Base-by-base conservation (phyloP, 2,329 filamentous ascomycete genomes). In the Sporothrix luriei region DNA sequence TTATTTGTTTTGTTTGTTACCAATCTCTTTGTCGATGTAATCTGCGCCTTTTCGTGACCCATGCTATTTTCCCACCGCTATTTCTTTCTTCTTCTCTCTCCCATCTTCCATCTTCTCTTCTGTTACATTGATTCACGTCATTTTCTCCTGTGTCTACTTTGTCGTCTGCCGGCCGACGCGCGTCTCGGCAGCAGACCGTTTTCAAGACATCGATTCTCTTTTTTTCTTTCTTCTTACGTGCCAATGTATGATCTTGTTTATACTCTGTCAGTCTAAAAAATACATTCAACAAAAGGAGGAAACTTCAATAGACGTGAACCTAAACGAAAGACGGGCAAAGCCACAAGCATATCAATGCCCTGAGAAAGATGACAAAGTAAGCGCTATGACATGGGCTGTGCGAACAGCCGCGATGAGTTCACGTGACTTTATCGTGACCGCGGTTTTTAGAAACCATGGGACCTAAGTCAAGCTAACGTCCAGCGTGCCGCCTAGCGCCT, bases 21-120 rank as follows among this genome's bases (percentile, higher is more conserved):
- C 38, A 14, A n/a, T 26, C 40, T 14, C 21, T 64, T 33, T 57
- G 26, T 52, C 7, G 6, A 19, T 65, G 51, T 51, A 51, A 65
- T 65, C 46, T 65, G 43, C 38, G 4, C 13, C 33, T 21, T 26
- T 51, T 65, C 38, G 51, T 65, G 62, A 65, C 62, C 62, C 46
- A 51, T 52, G 46, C 46, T 13, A 14, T 52, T 49, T 38, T 38
- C 29, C 33, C 33, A 9, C 33, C 6, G 6, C 33, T 6, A 33
- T 33, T 29, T 49, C 21, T 49, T 16, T 21, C 46, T 65, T 65
- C 59, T 64, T 65, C 13, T 21, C 46, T n/a, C 55, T n/a, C n/a
- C 26, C 19, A 43, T 16, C 13, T 46, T 21, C 38, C 13, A 10
- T 62, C 21, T 9, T 24, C 57, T 46, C 46, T 33, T 62, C 57